Evolutionary conservation across 257 asterid species (phyloP).

Genomic region (Dorcoceras hygrometricum): DNA sequence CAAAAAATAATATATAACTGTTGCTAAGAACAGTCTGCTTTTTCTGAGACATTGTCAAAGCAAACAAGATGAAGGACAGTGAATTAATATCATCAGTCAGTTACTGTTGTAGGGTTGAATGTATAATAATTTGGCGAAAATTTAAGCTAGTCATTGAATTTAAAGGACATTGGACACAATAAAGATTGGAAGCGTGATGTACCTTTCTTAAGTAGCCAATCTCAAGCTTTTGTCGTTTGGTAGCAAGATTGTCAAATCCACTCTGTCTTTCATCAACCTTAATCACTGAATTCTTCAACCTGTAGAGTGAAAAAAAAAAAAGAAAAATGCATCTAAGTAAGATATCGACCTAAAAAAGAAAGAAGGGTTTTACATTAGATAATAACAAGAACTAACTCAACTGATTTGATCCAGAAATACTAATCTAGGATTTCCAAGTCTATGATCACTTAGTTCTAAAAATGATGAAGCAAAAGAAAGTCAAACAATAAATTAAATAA

Average conservation of each 20-base stretch:
- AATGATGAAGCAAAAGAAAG: neutral
- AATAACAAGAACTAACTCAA: neutral
- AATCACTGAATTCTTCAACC: slow-evolving; percentile 39
- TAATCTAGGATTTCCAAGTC: neutral
- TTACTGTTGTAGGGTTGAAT: neutral
- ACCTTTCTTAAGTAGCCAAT: slow-evolving; percentile 78
- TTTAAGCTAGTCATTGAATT: slow-evolving; percentile 3
- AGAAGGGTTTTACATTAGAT: neutral
- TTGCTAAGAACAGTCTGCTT: neutral
- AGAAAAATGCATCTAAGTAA: slow-evolving; percentile 15
- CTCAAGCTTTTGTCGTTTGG: slow-evolving; percentile 85
- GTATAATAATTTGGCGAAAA: neutral
- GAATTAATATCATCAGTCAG: neutral
- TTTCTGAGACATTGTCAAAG: neutral
- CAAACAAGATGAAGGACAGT: neutral
- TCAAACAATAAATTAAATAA: neutral
- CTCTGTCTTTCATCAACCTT: slow-evolving; percentile 31
- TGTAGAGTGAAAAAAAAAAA: slow-evolving; percentile 28
- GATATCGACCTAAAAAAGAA: neutral
- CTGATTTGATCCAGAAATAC: neutral
- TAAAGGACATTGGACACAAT: neutral
- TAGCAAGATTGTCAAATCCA: slow-evolving; percentile 37
- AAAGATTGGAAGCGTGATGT: neutral
- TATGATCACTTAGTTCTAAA: neutral
- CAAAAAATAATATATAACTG: neutral